A percentile compares a stretch with the other conserved stretches of the same genome.
Conservation (phyloP, 1,284 basidiomycete species). For the Gastroboletus turbinatus region DNA sequence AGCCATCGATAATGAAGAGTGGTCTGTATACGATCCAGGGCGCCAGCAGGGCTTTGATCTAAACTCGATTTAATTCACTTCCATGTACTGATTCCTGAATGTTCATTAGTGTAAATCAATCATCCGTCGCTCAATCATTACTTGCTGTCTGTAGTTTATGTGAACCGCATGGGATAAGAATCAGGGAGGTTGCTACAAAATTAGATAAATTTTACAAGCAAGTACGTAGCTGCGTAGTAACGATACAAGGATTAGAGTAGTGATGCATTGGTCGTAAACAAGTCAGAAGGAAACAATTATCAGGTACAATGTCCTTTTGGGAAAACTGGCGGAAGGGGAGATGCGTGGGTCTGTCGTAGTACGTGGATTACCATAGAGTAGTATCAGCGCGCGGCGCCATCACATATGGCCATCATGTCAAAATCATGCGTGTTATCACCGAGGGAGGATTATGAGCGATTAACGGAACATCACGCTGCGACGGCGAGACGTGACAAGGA, state of each 20-base stretch:
- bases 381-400: slow-evolving; percentile 12
- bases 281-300: not conserved
- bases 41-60: not conserved
- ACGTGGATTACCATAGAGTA: slow-evolving; percentile 8
- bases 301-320: slow-evolving; percentile 10
- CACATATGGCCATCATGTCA: slow-evolving; percentile 1
- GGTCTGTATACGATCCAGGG: not conserved
- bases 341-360: slow-evolving; percentile 4
- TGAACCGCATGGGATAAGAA: not conserved
- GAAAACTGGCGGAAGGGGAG: not conserved
- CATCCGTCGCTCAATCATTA: not conserved
- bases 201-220: not conserved
- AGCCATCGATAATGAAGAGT: not conserved
- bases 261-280: not conserved
- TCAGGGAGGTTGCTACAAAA: not conserved
- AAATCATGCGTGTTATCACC: slow-evolving; percentile 10
- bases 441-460: not conserved
- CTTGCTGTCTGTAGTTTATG: not conserved
- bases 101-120: not conserved
- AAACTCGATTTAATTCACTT: not conserved
- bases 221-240: slow-evolving; percentile 1
- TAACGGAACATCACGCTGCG: slow-evolving; percentile 43
- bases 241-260: slow-evolving; percentile 4
- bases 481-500: slow-evolving; percentile 55
- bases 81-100: not conserved